Conservation (phyloP, 129 eudicot genomes). For the Chrysanthemum seticuspe region DNA sequence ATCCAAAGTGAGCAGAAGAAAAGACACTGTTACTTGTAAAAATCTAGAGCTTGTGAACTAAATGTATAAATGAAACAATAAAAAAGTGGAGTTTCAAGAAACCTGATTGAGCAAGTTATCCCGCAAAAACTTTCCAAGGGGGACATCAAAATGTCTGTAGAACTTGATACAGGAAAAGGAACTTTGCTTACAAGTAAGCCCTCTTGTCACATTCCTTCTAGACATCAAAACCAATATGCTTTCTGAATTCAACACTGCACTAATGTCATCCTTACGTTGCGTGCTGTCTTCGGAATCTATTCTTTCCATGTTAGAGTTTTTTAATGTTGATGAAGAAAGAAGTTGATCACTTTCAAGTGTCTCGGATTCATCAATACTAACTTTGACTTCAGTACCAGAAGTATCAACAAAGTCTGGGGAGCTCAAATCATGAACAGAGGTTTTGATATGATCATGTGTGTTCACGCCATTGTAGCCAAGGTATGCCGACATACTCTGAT, state of each 20-base stretch:
- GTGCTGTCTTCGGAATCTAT: conserved; percentile 36
- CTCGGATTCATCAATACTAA: conserved; percentile 27
- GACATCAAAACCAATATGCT: conserved; percentile 91
- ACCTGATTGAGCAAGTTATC: conserved; percentile 92
- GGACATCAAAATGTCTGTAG: conserved; percentile 80
- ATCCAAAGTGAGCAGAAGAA: conserved; percentile 8
- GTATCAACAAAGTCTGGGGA: conserved; percentile 34
- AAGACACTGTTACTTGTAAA: not conserved
- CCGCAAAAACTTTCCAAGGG: conserved; percentile 77
- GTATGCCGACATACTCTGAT: conserved; percentile 34
- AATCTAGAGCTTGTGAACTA: conserved; percentile 19
- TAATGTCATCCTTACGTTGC: conserved; percentile 53
- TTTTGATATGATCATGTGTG: conserved; percentile 28
- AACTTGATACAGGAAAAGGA: conserved; percentile 84
- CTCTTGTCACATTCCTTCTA: conserved; percentile 60
- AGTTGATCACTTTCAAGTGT: not conserved
- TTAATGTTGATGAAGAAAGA: not conserved
- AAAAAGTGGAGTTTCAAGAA: not conserved
- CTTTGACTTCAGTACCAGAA: conserved; percentile 34
- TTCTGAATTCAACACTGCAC: conserved; percentile 62
- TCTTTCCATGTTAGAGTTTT: conserved; percentile 23
- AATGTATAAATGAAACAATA: not conserved
- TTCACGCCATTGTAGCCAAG: conserved; percentile 38
- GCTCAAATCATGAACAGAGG: conserved; percentile 24
- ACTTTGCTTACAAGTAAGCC: conserved; percentile 79